A percentile compares a stretch with the other conserved stretches of the same genome.
These are phyloP conservation scores for Paxillus involutus DNA, from an alignment of 768 basidiomycete species.

Conservation along the genomic window DNA sequence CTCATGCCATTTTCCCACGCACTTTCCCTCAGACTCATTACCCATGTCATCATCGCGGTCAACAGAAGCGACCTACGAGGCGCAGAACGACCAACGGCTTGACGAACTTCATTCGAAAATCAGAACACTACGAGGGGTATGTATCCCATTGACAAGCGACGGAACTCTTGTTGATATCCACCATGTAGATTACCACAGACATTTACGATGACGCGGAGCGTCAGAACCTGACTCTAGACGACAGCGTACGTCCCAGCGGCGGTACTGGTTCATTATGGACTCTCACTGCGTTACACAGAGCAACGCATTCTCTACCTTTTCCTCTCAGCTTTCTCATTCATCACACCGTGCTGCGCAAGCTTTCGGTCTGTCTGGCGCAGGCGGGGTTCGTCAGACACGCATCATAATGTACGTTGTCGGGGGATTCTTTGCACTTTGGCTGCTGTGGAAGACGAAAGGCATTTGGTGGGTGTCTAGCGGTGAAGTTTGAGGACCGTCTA, in stretches of 20 bases:
- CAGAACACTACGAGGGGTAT: slow-evolving; percentile 76
- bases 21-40: background rate
- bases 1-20: slow-evolving; percentile 19
- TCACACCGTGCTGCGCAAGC: slow-evolving; percentile 70
- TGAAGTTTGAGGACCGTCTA: slow-evolving; percentile 8
- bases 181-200: slow-evolving; percentile 75
- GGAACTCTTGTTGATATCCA: background rate
- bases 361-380: slow-evolving; percentile 62
- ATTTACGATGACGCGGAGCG: slow-evolving; percentile 83
- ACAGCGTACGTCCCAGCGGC: slow-evolving; percentile 53
- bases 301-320: slow-evolving; percentile 67
- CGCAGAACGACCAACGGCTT: slow-evolving; percentile 81
- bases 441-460: slow-evolving; percentile 49
- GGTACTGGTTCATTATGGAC: background rate
- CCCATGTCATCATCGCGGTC: slow-evolving; percentile 39
- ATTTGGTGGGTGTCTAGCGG: slow-evolving; percentile 42
- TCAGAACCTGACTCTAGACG: slow-evolving; percentile 77
- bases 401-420: slow-evolving; percentile 61
- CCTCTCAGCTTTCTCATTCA: slow-evolving; percentile 60
- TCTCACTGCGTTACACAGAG: slow-evolving; percentile 37
- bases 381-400: slow-evolving; percentile 67
- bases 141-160: slow-evolving; percentile 14
- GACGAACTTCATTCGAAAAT: slow-evolving; percentile 87
- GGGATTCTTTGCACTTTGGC: slow-evolving; percentile 55
- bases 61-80: slow-evolving; percentile 75